These are phyloP conservation scores for Brettanomyces nanus DNA, from an alignment of 805 yeast species.

Conservation along the genomic window DNA sequence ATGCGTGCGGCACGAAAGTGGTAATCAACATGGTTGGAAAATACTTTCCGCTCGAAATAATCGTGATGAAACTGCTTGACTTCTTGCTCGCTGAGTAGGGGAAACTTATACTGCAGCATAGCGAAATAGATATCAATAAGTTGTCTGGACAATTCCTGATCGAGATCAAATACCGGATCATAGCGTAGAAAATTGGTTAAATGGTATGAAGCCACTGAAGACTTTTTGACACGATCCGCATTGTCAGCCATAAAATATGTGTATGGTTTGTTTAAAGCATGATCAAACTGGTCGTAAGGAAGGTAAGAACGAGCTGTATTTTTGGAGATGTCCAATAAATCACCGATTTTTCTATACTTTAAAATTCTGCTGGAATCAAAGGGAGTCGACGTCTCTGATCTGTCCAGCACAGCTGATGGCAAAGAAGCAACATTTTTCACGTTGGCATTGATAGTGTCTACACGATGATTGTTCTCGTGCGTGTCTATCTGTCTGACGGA, in stretches of 20 bases:
- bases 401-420: background rate
- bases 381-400: background rate
- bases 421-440: background rate
- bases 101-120: constrained; percentile 48
- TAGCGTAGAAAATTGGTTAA: constrained; percentile 35
- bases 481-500: background rate
- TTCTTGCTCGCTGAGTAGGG: constrained; percentile 44
- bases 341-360: constrained; percentile 23
- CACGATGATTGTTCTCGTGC: constrained; percentile 2
- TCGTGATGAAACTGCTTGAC: constrained; percentile 42
- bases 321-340: constrained; percentile 8
- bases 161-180: constrained; percentile 47
- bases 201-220: constrained; percentile 36
- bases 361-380: constrained; percentile 8
- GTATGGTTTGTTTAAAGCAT: constrained; percentile 13
- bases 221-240: constrained; percentile 9
- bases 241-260: constrained; percentile 15
- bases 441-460: background rate
- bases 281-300: constrained; percentile 14
- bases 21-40: constrained; percentile 29
- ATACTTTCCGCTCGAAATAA: constrained; percentile 18
- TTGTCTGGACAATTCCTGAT: constrained; percentile 39
- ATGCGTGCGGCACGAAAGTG: constrained; percentile 48
- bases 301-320: background rate
- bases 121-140: constrained; percentile 49